A percentile compares a stretch with the other conserved stretches of the same genome.
phyloP scores from a whole-genome alignment of 164 flowering plant genomes.

The Kingdonia uniflora region DNA sequence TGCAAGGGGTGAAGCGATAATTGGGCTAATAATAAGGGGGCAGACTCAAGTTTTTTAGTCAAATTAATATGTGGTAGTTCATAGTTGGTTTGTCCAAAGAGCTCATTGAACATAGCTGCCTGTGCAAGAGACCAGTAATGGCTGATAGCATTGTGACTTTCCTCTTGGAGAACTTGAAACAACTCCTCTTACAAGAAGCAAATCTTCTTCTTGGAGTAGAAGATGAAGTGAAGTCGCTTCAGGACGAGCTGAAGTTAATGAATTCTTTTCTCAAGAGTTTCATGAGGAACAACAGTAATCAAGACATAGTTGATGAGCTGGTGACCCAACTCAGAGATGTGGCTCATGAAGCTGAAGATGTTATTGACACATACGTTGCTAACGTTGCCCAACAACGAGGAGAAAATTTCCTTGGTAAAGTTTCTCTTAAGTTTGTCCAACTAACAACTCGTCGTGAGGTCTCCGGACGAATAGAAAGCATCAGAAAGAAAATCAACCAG shows the following conservation, averaged over 20 bases:
- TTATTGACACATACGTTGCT: background rate
- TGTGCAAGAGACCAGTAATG: too few species aligned
- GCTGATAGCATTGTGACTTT: constrained; percentile 1
- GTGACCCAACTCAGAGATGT: background rate
- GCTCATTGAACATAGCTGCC: too few species aligned
- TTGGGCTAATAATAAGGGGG: too few species aligned
- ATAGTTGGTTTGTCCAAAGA: too few species aligned
- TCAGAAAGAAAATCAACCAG: background rate
- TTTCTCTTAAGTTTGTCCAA: background rate
- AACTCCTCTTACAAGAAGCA: constrained; percentile 1
- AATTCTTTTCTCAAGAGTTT: background rate
- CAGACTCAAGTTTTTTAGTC: too few species aligned
- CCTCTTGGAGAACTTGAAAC: background rate
- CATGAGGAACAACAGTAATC: background rate
- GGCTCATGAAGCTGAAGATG: constrained; percentile 1
- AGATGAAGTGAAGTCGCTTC: background rate
- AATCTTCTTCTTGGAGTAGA: background rate
- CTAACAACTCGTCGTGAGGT: background rate
- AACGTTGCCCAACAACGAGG: background rate
- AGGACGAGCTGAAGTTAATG: constrained; percentile 1
- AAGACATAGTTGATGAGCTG: background rate
- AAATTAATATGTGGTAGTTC: too few species aligned
- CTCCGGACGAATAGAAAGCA: background rate
- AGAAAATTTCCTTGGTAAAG: background rate
- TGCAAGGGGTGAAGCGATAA: too few species aligned